Percentiles rank a stretch among this genome's conserved stretches.
These are phyloP conservation scores for Kwoniella dendrophila DNA, from an alignment of 768 basidiomycete genomes.

Conservation along the genomic window DNA sequence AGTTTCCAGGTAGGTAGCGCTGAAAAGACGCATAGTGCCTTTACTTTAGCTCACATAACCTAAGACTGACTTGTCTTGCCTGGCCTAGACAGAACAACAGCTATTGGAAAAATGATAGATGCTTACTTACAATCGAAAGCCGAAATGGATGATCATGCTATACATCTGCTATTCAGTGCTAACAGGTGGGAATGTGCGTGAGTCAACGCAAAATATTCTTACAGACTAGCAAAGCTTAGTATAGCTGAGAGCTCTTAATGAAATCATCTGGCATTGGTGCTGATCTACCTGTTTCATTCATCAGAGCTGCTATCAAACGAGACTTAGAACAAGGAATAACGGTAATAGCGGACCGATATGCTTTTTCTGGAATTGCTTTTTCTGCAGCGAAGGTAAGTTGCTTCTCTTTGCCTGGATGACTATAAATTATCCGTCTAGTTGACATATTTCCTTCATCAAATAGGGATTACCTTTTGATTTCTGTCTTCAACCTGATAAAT, in stretches of 20 bases:
- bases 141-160: conserved; percentile 85
- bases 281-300: background rate
- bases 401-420: background rate
- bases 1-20: conserved; percentile 88
- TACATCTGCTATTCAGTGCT: conserved; percentile 93
- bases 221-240: background rate
- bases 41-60: background rate
- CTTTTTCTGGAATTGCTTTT: conserved; percentile 94
- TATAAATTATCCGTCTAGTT: background rate
- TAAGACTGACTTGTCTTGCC: background rate
- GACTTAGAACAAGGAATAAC: conserved; percentile 68
- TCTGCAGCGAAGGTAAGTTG: conserved; percentile 59
- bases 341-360: conserved; percentile 88
- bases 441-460: background rate
- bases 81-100: conserved; percentile 76
- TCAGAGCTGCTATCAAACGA: conserved; percentile 60
- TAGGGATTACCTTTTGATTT: conserved; percentile 71
- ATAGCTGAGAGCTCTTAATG: background rate
- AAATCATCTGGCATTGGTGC: background rate
- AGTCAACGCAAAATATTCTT: conserved; percentile 32
- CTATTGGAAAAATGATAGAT: conserved; percentile 91
- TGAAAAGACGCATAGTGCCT: background rate
- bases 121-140: conserved; percentile 79
- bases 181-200: conserved; percentile 96
- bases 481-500: conserved; percentile 83